phyloP scores from a whole-genome alignment of 225 moss, liverwort and hornwort species.

The Ulota crispa region DNA sequence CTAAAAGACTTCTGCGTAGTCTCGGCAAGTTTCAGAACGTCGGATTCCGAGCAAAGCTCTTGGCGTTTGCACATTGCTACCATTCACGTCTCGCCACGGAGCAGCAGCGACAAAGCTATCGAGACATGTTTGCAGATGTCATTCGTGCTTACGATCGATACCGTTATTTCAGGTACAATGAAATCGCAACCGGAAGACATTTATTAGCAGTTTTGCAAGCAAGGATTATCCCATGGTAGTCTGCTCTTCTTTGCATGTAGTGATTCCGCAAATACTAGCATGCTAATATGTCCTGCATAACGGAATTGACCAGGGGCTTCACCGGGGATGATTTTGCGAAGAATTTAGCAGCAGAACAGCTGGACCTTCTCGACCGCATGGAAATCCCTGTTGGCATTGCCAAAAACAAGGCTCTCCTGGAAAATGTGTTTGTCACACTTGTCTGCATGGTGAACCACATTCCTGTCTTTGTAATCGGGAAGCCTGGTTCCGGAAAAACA shows the following conservation, averaged over 20 bases:
- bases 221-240: too few species aligned
- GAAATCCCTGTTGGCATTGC: conserved; percentile 60
- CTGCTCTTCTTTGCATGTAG: not conserved
- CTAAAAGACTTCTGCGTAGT: conserved; percentile 33
- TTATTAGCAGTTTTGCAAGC: too few species aligned
- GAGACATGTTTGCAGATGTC: conserved; percentile 40
- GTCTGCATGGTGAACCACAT: conserved; percentile 61
- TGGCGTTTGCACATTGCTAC: conserved; percentile 62
- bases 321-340: conserved; percentile 37
- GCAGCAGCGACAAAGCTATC: conserved; percentile 42
- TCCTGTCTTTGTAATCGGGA: conserved; percentile 61
- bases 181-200: too few species aligned
- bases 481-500: conserved; percentile 60
- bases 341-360: conserved; percentile 43
- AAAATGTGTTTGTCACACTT: conserved; percentile 63
- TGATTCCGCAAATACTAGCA: not conserved
- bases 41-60: conserved; percentile 39
- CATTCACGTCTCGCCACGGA: conserved; percentile 54
- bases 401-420: conserved; percentile 61
- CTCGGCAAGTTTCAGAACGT: conserved; percentile 10
- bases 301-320: conserved; percentile 36
- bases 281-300: not conserved
- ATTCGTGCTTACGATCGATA: conserved; percentile 15
- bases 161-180: conserved; percentile 30
- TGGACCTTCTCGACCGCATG: conserved; percentile 61